Base-by-base conservation (phyloP, 371 early-diverging fungal genomes). In the Mortierella sp. region DNA sequence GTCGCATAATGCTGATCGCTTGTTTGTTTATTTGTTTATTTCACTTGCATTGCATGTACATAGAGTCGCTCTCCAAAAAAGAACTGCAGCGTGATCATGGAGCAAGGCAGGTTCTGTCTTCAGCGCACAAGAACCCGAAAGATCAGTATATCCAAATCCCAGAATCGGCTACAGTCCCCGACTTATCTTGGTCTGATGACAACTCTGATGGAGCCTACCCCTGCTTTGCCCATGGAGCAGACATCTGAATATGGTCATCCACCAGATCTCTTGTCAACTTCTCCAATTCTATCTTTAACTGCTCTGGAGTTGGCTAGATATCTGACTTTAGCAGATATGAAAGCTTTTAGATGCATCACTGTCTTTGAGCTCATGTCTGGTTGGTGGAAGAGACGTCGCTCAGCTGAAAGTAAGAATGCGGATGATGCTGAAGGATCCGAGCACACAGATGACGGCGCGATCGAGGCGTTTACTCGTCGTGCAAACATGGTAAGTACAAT, bases 391-490 rank as follows among this genome's bases (percentile, higher is more conserved):
- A 65, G 79, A 50, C 63, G 79, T 0, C 77, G 77, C 47, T 67
- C 76, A 4, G 38, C 63, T 0, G 84, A 70, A 58, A 70, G 59
- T 32, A 78, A 63, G 62, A 47, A 40, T 38, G 48, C 22, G 22
- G 57, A 58, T 32, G 65, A 36, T 22, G 67, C 52, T 5, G 53
- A 19, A 4, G 59, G 70, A 3, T 58, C 40, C 24, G 85, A 74
- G 15, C 41, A 16, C 36, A 57, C 58, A 16, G 73, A 74, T 8
- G 84, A 73, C 45, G 83, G 80, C 59, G 83, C 82, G 32, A 82
- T 88, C 19, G 89, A 89, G 52, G 76, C 76, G 41, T 86, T 87
- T 69, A 87, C 86, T 5, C 74, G 82, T 28, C 83, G 89, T 21
- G 74, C 86, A 22, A 86, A 88, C 48, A 83, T 80, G 81, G 80